Evolutionary conservation across 352 stramenopile genomes (phyloP).

Genomic region (Blastocystis sp.): DNA sequence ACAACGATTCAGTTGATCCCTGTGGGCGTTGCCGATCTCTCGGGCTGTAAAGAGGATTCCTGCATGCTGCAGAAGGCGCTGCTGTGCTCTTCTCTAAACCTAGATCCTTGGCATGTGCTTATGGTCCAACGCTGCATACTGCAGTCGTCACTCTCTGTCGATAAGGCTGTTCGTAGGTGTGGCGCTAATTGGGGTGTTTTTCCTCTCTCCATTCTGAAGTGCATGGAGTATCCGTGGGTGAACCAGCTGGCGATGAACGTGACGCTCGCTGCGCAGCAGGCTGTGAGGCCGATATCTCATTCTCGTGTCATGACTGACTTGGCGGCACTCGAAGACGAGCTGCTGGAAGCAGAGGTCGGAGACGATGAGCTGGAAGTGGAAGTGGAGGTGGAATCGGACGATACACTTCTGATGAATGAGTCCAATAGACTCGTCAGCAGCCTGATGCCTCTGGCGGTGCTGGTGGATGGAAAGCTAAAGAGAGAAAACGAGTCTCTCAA

Average conservation of each 20-base stretch:
- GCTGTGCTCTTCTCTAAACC: neutral
- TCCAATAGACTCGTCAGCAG: neutral
- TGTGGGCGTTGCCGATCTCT: neutral
- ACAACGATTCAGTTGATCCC: neutral
- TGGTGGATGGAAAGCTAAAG: neutral
- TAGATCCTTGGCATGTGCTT: neutral
- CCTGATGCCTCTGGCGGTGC: neutral
- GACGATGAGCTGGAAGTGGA: neutral
- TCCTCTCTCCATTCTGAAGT: neutral
- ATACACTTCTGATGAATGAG: neutral
- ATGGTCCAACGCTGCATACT: slow-evolving; percentile 21
- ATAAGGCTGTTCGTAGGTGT: neutral
- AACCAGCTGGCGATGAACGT: neutral
- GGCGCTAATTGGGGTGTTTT: neutral
- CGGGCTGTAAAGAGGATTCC: neutral
- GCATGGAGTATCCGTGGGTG: neutral
- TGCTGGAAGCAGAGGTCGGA: neutral
- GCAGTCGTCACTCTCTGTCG: neutral
- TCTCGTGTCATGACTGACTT: neutral
- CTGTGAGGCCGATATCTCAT: neutral
- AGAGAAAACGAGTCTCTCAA: neutral
- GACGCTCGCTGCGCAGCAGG: neutral
- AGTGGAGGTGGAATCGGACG: neutral
- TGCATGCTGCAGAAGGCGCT: neutral
- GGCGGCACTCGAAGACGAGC: neutral